phyloP scores from a whole-genome alignment of 2,329 filamentous ascomycete species.

The Eutypa lata region DNA sequence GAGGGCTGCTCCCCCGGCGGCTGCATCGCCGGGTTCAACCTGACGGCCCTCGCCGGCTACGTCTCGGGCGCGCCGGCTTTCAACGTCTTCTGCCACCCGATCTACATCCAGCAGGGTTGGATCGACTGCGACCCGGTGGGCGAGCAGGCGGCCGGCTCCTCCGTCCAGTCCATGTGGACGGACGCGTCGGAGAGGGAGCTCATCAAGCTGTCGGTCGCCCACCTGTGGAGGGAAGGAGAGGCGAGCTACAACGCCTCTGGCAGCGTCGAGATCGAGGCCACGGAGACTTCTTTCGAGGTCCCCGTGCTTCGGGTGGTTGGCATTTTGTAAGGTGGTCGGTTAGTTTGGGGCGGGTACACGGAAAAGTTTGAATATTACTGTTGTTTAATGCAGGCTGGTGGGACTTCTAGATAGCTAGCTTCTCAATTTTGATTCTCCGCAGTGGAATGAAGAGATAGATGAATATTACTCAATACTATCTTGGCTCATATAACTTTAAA shows the following conservation, averaged over 20 bases:
- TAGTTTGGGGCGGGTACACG: background rate
- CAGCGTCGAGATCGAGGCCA: slow-evolving; percentile 6
- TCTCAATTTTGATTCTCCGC: too few relatives aligned
- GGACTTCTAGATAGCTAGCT: too few relatives aligned
- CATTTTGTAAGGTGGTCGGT: background rate
- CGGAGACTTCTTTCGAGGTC: slow-evolving; percentile 8
- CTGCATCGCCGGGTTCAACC: slow-evolving; percentile 21
- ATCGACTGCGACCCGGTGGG: slow-evolving; percentile 15
- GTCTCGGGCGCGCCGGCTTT: slow-evolving; percentile 20
- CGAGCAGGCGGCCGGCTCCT: slow-evolving; percentile 5
- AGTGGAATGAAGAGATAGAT: too few relatives aligned
- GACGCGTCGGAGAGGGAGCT: slow-evolving; percentile 10
- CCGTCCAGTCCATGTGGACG: slow-evolving; percentile 19
- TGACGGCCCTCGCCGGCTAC: slow-evolving; percentile 20
- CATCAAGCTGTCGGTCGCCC: slow-evolving; percentile 18
- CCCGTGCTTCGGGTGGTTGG: slow-evolving; percentile 2
- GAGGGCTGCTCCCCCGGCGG: slow-evolving; percentile 22
- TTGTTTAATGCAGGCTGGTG: background rate
- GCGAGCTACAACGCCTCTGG: slow-evolving; percentile 12
- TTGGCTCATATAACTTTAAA: too few relatives aligned
- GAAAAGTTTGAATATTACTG: background rate
- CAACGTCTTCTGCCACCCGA: slow-evolving; percentile 22
- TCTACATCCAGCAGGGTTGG: slow-evolving; percentile 20
- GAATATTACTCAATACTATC: too few relatives aligned
- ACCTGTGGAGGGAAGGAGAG: slow-evolving; percentile 15